Base-by-base conservation (phyloP, 129 eudicot genomes). In the Flaveria brownii region DNA sequence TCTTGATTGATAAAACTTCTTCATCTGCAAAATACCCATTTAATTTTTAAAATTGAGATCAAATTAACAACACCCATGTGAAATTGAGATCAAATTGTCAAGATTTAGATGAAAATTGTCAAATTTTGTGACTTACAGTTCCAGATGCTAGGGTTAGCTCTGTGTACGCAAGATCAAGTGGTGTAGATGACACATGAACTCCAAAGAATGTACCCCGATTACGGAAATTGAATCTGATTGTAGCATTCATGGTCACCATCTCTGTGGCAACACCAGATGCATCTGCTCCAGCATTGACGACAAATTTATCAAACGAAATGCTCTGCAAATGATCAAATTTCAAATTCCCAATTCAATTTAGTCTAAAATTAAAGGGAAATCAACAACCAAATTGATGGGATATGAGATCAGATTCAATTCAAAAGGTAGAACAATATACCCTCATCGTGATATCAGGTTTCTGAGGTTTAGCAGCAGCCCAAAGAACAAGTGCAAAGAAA, bases 151-250 rank as follows among this genome's bases (percentile, higher is more conserved):
- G 66, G 30, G 86, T 81, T 69, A 91, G 89, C 39, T 91, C 71
- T 0, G 86, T 71, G 45, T 82, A 95, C 2, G 94, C 76, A 15
- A 95, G 92, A 83, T 87, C 91, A 8, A 95, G 22, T 8, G 97
- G 89, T 10, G 99, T 79, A 1, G 99, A 86, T 18, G 90, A 77
- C 0, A 95, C 99, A 75, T 95, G 99, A 46, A 91, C 92, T 4
- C 99, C 99, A 17, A 95, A 95, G 55, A 95, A 95, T 23, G 99
- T 89, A 14, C 97, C 99, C 13, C 60, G 89, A 69, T 95, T 95
- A 4, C 84, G 86, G 25, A 89, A 91, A 28, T 78, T 54, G n/a
- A 91, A 55, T 61, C 82, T 91, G 65, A 91, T 76, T 9, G 99
- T 91, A 5, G 89, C 82, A 77, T 95, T 95, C 86, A 91, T 65